Evolutionary conservation across 345 rosid species (phyloP).

Genomic region (Carallia pectinifolia): DNA sequence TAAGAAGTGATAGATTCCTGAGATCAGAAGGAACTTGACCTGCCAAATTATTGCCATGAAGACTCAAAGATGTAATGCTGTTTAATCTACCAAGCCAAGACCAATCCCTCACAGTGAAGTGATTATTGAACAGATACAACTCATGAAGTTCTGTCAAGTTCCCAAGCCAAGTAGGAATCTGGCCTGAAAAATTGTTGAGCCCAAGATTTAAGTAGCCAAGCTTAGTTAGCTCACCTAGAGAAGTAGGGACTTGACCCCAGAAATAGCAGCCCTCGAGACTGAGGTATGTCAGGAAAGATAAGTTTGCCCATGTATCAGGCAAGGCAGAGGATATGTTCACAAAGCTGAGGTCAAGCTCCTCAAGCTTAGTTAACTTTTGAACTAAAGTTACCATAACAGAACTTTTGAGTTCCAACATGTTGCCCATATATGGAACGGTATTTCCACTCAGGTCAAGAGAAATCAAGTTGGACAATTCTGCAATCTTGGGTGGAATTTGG

Average conservation of each 20-base stretch:
- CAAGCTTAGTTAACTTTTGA: not conserved
- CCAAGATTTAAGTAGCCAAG: no score
- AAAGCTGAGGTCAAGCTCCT: not conserved
- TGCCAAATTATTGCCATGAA: not conserved
- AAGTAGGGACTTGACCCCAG: no score
- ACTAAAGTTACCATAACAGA: not conserved
- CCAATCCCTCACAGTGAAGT: no score
- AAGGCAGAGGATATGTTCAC: not conserved
- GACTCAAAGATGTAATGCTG: not conserved
- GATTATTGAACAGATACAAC: no score
- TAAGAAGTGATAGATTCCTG: not conserved
- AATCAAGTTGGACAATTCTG: constrained; percentile 2
- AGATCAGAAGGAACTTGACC: constrained; percentile 16
- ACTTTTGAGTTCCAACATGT: not conserved
- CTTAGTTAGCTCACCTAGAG: no score
- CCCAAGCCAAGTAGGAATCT: no score
- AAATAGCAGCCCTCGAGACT: no score
- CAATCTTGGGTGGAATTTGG: constrained; percentile 15
- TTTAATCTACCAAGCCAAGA: not conserved
- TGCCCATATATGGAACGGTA: not conserved
- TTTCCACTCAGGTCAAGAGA: constrained; percentile 10
- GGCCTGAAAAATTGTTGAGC: no score
- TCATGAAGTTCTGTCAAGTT: no score
- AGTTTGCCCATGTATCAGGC: not conserved
- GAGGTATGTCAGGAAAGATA: no score